Evolutionary conservation across 345 rosid genomes (phyloP).

Genomic region (Adansonia digitata): DNA sequence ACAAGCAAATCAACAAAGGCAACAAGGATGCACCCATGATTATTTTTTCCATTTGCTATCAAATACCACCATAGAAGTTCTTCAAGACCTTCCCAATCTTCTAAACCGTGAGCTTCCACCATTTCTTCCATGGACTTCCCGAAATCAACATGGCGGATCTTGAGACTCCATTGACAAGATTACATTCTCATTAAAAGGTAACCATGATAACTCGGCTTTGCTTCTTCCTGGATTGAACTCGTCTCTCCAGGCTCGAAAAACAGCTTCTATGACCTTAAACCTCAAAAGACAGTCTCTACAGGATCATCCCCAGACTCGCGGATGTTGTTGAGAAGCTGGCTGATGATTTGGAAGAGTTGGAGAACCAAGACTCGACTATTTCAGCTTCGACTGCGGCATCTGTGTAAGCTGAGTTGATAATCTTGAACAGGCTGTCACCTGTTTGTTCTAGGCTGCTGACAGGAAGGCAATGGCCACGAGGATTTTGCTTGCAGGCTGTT

Average conservation of each 20-base stretch:
- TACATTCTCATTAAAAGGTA: slow-evolving; percentile 38
- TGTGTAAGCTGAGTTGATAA: slow-evolving; percentile 35
- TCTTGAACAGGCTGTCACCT: slow-evolving; percentile 28
- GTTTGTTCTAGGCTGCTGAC: slow-evolving; percentile 68
- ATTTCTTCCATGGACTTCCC: slow-evolving; percentile 89
- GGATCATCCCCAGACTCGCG: slow-evolving; percentile 22
- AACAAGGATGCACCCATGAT: slow-evolving; percentile 58
- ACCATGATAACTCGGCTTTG: not conserved
- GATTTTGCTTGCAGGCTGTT: slow-evolving; percentile 3
- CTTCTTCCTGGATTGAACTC: slow-evolving; percentile 50
- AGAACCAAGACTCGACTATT: slow-evolving; percentile 19
- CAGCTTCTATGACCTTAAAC: slow-evolving; percentile 50
- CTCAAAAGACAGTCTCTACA: slow-evolving; percentile 48
- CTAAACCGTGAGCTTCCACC: slow-evolving; percentile 68
- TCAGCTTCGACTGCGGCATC: slow-evolving; percentile 13
- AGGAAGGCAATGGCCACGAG: slow-evolving; percentile 84
- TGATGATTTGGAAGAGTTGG: slow-evolving; percentile 31
- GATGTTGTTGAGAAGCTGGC: slow-evolving; percentile 37
- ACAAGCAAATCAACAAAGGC: slow-evolving; percentile 79
- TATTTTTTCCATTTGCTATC: slow-evolving; percentile 56
- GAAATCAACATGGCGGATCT: slow-evolving; percentile 72
- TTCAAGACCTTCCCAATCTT: slow-evolving; percentile 61
- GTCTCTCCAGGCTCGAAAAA: slow-evolving; percentile 71
- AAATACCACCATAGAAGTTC: slow-evolving; percentile 66
- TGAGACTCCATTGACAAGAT: slow-evolving; percentile 62